Base-by-base conservation (phyloP, 2,329 filamentous ascomycete species). In the Mycocentrospora acerina region DNA sequence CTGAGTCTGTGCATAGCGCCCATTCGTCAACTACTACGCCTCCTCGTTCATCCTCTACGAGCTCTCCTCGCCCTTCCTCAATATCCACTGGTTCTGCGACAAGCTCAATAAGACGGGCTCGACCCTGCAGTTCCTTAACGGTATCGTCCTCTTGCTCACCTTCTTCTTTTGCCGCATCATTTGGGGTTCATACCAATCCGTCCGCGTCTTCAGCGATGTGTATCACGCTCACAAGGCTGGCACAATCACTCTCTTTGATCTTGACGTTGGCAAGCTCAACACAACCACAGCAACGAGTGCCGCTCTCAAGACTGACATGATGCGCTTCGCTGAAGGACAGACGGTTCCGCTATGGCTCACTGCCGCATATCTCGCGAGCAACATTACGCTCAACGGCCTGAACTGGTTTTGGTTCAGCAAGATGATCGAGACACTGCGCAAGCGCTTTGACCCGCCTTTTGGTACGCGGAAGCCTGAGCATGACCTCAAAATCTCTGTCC, bases 1-100 rank as follows among this genome's bases (percentile, higher is more conserved):
- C 24, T 10, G 13, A 24, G 28, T 13, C 15, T 25, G 11, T 30
- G 16, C 31, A 35, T 60, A 93, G 88, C 78, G 86, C 44, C 88
- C 88, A 2, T 90, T 91, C 59, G 77, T 90, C 50, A 90, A 91
- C 72, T 90, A 83, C 72, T 94, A 93, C 68, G 85, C 80, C 40
- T 78, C 79, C 40, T 81, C 81, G 43, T 94, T 94, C 68, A 88
- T 94, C 57, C 82, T 93, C 42, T 94, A 90, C 79, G 88, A 94
- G 68, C 79, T 94, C 26, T 90, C 86, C 17, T 86, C 85, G 4
- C 87, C 88, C 7, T 90, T 93, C 67, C 77, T 93, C 41, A 94
- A 94, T 64, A 79, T 91, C 62, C 88, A 94, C 73, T 94, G 88
- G 88, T 93, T 93, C 73, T 88, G 86, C 69, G 88, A 94, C 70